Base-by-base conservation (phyloP, 768 basidiomycete genomes). In the Russula emetica region DNA sequence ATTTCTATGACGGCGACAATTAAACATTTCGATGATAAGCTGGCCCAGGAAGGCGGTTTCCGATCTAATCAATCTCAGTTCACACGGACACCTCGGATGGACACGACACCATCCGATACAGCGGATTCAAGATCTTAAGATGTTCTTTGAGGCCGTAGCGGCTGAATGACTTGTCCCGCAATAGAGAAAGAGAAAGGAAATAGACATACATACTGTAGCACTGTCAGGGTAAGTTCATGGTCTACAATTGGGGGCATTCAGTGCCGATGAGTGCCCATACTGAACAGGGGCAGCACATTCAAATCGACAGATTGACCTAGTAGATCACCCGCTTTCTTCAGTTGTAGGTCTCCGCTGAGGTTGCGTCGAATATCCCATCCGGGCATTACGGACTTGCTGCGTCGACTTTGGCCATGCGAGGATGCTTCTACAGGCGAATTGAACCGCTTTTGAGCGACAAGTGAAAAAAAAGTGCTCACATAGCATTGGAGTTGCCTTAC, bases 11-110 rank as follows among this genome's bases (percentile, higher is more conserved):
- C 22, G 24, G 11, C 11, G 45, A 20, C 16, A 18, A 18, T 1
- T 40, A 40, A 36, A 50, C 34, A 11, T 5, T 36, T 2, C 20
- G n/a, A 26, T 10, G 16, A 58, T 50, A 38, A 24, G 36, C 16
- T 5, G 45, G n/a, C n/a, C n/a, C n/a, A n/a, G n/a, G 47, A 44
- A 24, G 11, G 22, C 22, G 32, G 24, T 36, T 47, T 32, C 44
- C 56, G 2, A 58, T 22, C 57, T 58, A 57, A 57, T 55, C 40
- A 9, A 44, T 45, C 44, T 26, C 26, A 26, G 10, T 20, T 58
- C 47, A 36, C 30, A 30, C 44, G 30, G 10, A n/a, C 44, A 22
- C 13, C n/a, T 30, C n/a, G 44, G 44, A 30, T 3, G 34, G 28
- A n/a, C 42, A 44, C 18, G 0, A n/a, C 11, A 47, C n/a, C 3